Percentiles rank a stretch among this genome's conserved stretches.
phyloP scores from a whole-genome alignment of 768 basidiomycete species.

The Leccinum rimulosum region DNA sequence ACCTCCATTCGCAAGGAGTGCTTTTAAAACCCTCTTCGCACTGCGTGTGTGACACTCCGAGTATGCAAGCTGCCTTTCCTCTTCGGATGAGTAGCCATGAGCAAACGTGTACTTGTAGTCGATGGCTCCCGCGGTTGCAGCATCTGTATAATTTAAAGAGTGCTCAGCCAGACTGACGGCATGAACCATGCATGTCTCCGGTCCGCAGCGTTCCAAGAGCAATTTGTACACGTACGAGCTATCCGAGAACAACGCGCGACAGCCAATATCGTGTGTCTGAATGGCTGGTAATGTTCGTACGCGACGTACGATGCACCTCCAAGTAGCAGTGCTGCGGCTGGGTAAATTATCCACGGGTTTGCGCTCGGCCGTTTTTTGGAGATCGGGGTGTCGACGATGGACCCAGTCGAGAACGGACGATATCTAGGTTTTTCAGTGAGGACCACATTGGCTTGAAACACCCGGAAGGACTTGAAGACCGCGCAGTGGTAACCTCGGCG shows the following conservation, averaged over 20 bases:
- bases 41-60: constrained; percentile 84
- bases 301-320: constrained; percentile 39
- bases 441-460: constrained; percentile 3
- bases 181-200: constrained; percentile 21
- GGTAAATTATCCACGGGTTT: constrained; percentile 27
- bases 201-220: constrained; percentile 23
- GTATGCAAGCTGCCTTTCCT: constrained; percentile 51
- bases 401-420: constrained; percentile 13
- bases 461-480: constrained; percentile 12
- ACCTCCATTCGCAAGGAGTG: constrained; percentile 90
- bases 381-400: not conserved
- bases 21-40: constrained; percentile 72
- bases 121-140: constrained; percentile 60
- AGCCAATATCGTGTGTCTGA: constrained; percentile 74
- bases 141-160: constrained; percentile 38
- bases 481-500: constrained; percentile 11
- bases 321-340: constrained; percentile 24
- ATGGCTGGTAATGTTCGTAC: constrained; percentile 70
- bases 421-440: constrained; percentile 4
- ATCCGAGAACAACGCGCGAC: constrained; percentile 76
- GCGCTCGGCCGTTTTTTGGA: constrained; percentile 5
- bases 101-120: constrained; percentile 74
- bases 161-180: not conserved
- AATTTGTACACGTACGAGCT: constrained; percentile 47
- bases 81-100: constrained; percentile 47